A percentile compares a stretch with the other conserved stretches of the same genome.
These are phyloP conservation scores for Trametes hirsuta DNA, from an alignment of 1,284 basidiomycete genomes.

Conservation along the genomic window DNA sequence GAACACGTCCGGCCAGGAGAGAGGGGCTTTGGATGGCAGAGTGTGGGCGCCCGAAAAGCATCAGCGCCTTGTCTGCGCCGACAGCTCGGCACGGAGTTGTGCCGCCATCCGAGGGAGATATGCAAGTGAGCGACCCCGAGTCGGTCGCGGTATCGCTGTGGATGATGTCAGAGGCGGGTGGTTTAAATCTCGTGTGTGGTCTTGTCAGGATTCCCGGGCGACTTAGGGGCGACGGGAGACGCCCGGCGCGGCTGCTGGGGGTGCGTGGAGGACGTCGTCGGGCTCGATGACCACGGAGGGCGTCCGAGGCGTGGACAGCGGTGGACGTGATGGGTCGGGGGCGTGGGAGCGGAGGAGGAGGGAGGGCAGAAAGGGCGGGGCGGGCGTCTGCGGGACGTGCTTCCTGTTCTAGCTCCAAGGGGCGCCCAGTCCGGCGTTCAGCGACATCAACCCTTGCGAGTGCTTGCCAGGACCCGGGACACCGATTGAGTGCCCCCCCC, in stretches of 20 bases:
- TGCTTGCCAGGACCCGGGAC: too few relatives aligned
- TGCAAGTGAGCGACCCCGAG: neutral
- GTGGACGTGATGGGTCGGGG: neutral
- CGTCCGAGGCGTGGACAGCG: neutral
- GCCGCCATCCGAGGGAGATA: too few relatives aligned
- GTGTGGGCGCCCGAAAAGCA: too few relatives aligned
- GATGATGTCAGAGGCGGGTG: conserved; percentile 1
- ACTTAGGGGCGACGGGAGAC: neutral
- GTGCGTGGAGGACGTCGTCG: neutral
- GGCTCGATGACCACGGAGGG: neutral
- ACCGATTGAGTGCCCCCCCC: too few relatives aligned
- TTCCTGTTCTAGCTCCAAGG: neutral
- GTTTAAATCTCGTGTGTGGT: neutral
- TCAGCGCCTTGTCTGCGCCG: too few relatives aligned
- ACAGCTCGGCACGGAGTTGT: too few relatives aligned
- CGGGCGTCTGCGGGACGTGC: neutral
- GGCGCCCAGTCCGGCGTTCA: too few relatives aligned
- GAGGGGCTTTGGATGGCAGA: too few relatives aligned
- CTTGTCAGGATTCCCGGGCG: neutral
- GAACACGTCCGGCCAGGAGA: too few relatives aligned
- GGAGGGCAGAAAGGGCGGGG: neutral
- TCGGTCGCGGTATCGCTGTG: conserved; percentile 15
- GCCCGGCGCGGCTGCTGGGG: neutral
- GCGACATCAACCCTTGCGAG: too few relatives aligned
- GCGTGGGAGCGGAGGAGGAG: conserved; percentile 11